Conservation (phyloP, 768 basidiomycete genomes). For the Lentinula lateritia region DNA sequence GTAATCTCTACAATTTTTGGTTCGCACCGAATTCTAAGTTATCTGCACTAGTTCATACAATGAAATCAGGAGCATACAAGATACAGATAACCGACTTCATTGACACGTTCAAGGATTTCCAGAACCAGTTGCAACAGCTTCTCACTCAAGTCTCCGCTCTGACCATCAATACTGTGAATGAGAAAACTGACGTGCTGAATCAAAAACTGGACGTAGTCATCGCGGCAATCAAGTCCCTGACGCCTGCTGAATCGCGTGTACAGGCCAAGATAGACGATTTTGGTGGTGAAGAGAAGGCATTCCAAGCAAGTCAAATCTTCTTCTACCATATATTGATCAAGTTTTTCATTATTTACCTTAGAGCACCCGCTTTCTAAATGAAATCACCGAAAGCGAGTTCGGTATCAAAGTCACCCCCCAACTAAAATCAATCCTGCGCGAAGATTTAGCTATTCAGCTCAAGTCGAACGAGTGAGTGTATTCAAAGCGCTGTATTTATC, state of each 20-base stretch:
- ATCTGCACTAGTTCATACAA: not conserved
- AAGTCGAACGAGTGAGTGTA: slow-evolving; percentile 7
- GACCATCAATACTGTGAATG: not conserved
- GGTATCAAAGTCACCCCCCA: slow-evolving; percentile 4
- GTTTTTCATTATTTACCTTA: not conserved
- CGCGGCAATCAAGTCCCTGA: not conserved
- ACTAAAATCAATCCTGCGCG: slow-evolving; percentile 5
- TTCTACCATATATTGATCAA: not conserved
- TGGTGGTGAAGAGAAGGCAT: slow-evolving; percentile 8
- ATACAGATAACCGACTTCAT: slow-evolving; percentile 7
- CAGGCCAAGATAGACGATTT: not conserved
- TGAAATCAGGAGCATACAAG: slow-evolving; percentile 7
- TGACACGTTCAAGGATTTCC: slow-evolving; percentile 5
- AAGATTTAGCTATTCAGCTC: slow-evolving; percentile 7
- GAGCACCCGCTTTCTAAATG: slow-evolving; percentile 4
- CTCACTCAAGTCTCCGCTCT: slow-evolving; percentile 8
- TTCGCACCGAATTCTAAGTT: not conserved
- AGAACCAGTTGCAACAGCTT: slow-evolving; percentile 5
- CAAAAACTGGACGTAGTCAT: not conserved
- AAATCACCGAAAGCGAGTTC: slow-evolving; percentile 6
- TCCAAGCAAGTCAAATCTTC: not conserved
- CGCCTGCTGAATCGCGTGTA: not conserved
- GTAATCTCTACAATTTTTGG: not conserved
- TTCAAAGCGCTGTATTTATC: not conserved
- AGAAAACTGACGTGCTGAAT: not conserved